Base-by-base conservation (phyloP, 2,329 filamentous ascomycete species). In the Xylariomycetidae sp. region DNA sequence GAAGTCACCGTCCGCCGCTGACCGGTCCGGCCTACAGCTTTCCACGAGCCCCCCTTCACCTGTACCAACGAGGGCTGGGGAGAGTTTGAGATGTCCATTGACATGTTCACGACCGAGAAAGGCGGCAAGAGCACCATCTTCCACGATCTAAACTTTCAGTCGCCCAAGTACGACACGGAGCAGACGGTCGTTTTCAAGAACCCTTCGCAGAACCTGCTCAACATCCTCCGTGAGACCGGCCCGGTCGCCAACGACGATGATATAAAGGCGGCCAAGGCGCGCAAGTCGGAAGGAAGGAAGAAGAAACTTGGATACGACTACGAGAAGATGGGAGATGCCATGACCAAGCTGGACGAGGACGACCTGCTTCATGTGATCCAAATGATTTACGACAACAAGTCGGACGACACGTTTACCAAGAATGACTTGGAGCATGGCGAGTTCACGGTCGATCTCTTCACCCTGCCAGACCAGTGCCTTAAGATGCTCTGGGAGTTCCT, bases 361-460 rank as follows among this genome's bases (percentile, higher is more conserved):
- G 90, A 97, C 54, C 69, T 98, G 26, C 71, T 98, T 41, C 86
- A 92, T 49, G 88, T 97, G 16, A 94, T 98, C 41, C 90, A 97
- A 67, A 83, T 98, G 77, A 90, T 98, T 42, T 92, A 97, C 61
- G 92, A 98, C 65, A 87, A 96, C 67, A 97, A 97, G 72, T 82
- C 79, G 2, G 78, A 87, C 5, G 88, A 95, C 45, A 96, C 90
- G 2, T 97, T 95, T 65, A 94, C 90, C 31, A 89, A 94, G 68
- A 97, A 96, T 52, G 94, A 98, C 62, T 78, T 96, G 37, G 92
- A 98, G 54, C 88, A 89, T 55, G 92, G 92, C 54, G 92, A 98
- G 66, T 98, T 98, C 67, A 92, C 95, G 41, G 90, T 98, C 49
- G 92, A 98, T 56, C 74, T 98, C 38, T 97, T 95, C 67, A 97